Conservation (phyloP, 2,329 filamentous ascomycete genomes). For the Fusarium setosum region DNA sequence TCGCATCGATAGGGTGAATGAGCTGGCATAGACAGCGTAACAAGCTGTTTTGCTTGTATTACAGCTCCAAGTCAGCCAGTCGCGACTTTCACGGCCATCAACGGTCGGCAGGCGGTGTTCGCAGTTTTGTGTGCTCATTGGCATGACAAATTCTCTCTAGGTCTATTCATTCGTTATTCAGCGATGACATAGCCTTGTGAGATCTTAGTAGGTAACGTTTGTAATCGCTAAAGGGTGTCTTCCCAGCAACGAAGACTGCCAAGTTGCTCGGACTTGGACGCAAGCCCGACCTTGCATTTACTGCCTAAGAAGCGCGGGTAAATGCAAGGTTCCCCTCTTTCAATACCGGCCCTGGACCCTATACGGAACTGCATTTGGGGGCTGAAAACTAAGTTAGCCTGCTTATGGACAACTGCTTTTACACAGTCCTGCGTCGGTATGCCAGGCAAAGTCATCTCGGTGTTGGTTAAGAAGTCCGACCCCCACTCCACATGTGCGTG, state of each 20-base stretch:
- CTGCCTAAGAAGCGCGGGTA: neutral
- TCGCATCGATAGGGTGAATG: neutral
- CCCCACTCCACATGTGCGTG: neutral
- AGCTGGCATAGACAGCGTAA: neutral
- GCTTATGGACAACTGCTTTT: no score
- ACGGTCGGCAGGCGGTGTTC: neutral
- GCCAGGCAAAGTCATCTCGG: neutral
- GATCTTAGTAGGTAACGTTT: no score
- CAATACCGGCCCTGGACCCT: no score
- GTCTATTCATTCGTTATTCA: neutral
- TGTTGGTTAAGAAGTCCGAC: neutral
- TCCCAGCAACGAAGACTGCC: no score
- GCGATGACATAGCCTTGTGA: neutral
- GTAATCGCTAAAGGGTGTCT: neutral
- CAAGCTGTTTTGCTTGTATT: neutral
- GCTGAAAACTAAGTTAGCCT: neutral
- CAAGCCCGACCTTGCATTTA: neutral
- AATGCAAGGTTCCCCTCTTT: no score
- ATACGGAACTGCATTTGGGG: no score
- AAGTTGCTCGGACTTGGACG: neutral
- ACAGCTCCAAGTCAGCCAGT: neutral
- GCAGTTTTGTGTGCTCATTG: neutral
- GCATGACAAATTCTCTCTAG: neutral
- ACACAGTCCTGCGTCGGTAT: neutral
- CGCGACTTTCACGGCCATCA: neutral